A percentile compares a stretch with the other conserved stretches of the same genome.
Evolutionary conservation across 805 yeast genomes (phyloP).

Genomic region (Sugiyamaella smithiae): DNA sequence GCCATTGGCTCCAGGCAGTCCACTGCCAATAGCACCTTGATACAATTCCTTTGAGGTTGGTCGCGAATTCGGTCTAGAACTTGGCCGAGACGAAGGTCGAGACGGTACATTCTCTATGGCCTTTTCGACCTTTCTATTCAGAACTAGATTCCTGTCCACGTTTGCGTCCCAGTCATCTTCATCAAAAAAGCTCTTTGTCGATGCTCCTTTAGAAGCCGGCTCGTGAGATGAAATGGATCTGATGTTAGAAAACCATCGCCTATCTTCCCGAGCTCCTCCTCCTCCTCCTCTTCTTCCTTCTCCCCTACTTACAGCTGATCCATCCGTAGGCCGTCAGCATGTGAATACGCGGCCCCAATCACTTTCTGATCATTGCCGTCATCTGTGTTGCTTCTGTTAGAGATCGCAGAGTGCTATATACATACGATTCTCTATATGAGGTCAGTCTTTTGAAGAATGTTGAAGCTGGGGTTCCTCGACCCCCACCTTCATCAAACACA

Average conservation of each 20-base stretch:
- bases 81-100: conserved; percentile 19
- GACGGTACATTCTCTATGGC: conserved; percentile 25
- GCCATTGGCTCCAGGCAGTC: conserved; percentile 4
- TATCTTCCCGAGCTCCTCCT: background rate
- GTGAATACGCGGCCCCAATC: conserved; percentile 57
- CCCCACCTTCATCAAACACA: conserved; percentile 66
- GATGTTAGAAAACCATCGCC: background rate
- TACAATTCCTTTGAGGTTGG: conserved; percentile 13
- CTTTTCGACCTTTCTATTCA: conserved; percentile 17
- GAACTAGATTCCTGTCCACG: conserved; percentile 39
- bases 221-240: background rate
- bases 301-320: conserved; percentile 17
- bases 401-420: background rate
- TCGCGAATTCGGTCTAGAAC: conserved; percentile 9
- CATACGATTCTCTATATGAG: conserved; percentile 22
- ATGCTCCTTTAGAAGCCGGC: conserved; percentile 34
- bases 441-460: conserved; percentile 45
- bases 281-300: too few species aligned
- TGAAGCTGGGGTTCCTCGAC: conserved; percentile 58
- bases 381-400: background rate
- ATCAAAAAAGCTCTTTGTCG: conserved; percentile 48
- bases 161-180: conserved; percentile 92
- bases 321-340: conserved; percentile 39
- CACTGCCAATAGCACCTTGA: conserved; percentile 8
- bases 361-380: conserved; percentile 38